Percentiles rank a stretch among this genome's conserved stretches.
phyloP scores from a whole-genome alignment of 75 land plant species.

The Picea sitchensis region DNA sequence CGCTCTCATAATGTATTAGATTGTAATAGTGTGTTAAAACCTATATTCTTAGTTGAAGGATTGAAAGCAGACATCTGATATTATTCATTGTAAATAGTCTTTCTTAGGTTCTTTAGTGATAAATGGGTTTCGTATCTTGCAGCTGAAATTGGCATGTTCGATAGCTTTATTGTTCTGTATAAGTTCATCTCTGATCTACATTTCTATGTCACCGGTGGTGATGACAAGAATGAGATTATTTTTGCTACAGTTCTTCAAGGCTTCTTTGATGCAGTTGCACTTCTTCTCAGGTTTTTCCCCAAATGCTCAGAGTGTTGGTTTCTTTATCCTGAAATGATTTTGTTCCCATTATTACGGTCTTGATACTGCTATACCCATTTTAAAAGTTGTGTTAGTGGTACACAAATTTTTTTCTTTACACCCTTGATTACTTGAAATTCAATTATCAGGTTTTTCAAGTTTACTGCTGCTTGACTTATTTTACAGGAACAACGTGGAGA shows the following conservation, averaged over 20 bases:
- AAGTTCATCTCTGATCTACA: slow-evolving; percentile 37
- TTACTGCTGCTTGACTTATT: not conserved
- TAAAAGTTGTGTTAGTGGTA: not conserved
- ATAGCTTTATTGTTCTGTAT: slow-evolving; percentile 33
- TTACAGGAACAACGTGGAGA: slow-evolving; percentile 43
- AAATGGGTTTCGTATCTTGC: slow-evolving; percentile 3
- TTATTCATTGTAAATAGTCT: no score
- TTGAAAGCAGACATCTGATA: no score
- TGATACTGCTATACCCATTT: not conserved
- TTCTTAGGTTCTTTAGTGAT: no score
- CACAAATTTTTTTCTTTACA: not conserved
- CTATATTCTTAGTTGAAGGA: no score
- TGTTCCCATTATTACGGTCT: no score
- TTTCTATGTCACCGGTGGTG: slow-evolving; percentile 42
- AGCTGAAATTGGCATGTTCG: slow-evolving; percentile 45
- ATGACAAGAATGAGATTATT: slow-evolving; percentile 39
- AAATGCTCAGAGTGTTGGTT: not conserved
- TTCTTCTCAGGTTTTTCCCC: slow-evolving; percentile 26
- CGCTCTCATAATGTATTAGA: no score
- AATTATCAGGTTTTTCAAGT: not conserved
- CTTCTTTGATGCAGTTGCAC: slow-evolving; percentile 37
- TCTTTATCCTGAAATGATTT: not conserved
- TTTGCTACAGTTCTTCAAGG: slow-evolving; percentile 41
- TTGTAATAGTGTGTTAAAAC: no score
- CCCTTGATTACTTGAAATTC: not conserved